Base-by-base conservation (phyloP, 1,284 basidiomycete species). In the Anthracocystis setariae region DNA sequence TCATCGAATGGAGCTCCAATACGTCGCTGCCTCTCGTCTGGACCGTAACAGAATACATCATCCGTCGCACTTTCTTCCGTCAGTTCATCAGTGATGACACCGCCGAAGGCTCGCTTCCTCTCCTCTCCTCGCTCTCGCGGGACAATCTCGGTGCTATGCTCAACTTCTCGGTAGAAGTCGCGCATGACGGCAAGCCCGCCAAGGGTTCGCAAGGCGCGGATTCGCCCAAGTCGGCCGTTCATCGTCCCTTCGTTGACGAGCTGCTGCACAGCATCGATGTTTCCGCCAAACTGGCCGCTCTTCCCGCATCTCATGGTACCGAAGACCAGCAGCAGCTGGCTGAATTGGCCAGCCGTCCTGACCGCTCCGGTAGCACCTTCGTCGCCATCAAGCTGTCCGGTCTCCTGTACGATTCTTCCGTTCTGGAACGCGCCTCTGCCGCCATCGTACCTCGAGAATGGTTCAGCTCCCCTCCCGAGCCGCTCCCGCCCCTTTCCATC, bases 21-120 rank as follows among this genome's bases (percentile, higher is more conserved):
- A 86, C 87, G 1, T 85, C 86, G 52, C 84, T 92, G 13, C 92
- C 93, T 1, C 87, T 89, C 3, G 63, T 94, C 1, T 87, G 85
- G 59, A 84, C 87, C 46, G 69, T 92, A 39, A 89, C 90, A 2
- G 89, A 93, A 80, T 86, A 86, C 8, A 81, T 92, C 61, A 90
- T 95, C 10, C 86, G 92, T 43, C 84, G 86, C 25, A 95, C 94
- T 3, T 96, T 96, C 85, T 96, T 94, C 79, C 86, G 88, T 46
- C 91, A 92, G 83, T 96, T 96, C 76, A 92, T 94, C 7, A 92
- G 92, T 1, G 92, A 91, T 4, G 93, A 95, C 64, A 90, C 90
- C 0, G 90, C 90, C 0, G 86, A 88, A 32, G 89, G 87, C 39
- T 88, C 89, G 13, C 74, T 92, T 8, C 88, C 90, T 2, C 79